phyloP scores from a whole-genome alignment of 805 yeast species.

The Pichia nanzhaoensis region DNA sequence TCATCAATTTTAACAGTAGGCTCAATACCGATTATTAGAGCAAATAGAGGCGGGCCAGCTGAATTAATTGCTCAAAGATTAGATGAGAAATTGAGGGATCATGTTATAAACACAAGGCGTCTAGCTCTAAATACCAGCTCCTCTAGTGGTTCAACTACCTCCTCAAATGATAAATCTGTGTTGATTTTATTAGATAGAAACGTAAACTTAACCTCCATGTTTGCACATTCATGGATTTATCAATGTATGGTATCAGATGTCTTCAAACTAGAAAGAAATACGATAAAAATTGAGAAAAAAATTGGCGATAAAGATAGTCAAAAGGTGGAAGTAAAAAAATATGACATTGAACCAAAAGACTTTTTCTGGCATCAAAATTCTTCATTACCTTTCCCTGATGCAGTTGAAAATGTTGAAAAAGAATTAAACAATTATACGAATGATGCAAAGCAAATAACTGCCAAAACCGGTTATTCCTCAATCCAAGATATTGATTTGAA shows the following conservation, averaged over 20 bases:
- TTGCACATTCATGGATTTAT: constrained; percentile 96
- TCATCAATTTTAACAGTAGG: constrained; percentile 73
- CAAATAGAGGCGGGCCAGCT: constrained; percentile 91
- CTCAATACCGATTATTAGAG: constrained; percentile 81
- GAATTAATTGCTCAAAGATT: constrained; percentile 85
- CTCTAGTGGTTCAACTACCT: constrained; percentile 4
- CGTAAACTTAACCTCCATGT: constrained; percentile 87
- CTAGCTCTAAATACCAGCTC: constrained; percentile 5
- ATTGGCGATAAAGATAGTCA: constrained; percentile 26
- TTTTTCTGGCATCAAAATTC: constrained; percentile 86
- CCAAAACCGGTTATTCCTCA: constrained; percentile 64
- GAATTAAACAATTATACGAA: constrained; percentile 76
- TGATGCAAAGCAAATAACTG: constrained; percentile 83
- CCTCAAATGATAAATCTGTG: constrained; percentile 54
- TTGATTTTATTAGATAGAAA: constrained; percentile 80
- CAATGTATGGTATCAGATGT: constrained; percentile 95
- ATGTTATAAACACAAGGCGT: constrained; percentile 61
- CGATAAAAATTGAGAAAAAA: constrained; percentile 52
- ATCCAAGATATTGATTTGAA: constrained; percentile 69
- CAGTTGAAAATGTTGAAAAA: constrained; percentile 91
- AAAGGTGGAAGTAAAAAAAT: constrained; percentile 43
- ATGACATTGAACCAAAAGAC: constrained; percentile 89
- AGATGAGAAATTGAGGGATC: constrained; percentile 79
- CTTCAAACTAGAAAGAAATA: constrained; percentile 72
- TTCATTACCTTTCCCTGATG: constrained; percentile 92